These are phyloP conservation scores for Beauveria scarabaeidicola DNA, from an alignment of 2,329 filamentous ascomycete species.

Conservation along the genomic window DNA sequence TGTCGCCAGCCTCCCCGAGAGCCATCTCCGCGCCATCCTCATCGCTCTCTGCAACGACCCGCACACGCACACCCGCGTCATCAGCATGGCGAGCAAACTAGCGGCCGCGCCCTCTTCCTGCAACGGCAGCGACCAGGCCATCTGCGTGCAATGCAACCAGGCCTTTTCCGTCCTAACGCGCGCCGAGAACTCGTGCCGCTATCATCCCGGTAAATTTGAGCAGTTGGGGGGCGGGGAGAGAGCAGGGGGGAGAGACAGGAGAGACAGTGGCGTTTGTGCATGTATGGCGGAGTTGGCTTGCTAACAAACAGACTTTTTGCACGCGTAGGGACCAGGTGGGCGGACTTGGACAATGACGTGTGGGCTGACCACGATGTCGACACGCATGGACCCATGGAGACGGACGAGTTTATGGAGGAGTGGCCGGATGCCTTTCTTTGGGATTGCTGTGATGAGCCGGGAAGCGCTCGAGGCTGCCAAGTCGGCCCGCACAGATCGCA, in stretches of 20 bases:
- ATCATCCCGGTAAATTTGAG: neutral
- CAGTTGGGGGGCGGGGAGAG: neutral
- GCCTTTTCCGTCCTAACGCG: neutral
- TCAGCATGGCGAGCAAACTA: neutral
- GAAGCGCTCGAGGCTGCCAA: conserved; percentile 12
- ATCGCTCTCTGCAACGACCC: neutral
- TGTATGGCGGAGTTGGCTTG: conserved; percentile 6
- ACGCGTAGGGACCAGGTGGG: neutral
- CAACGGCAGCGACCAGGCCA: neutral
- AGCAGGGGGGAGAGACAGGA: no score
- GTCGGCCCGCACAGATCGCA: neutral
- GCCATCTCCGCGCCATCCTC: conserved; percentile 1
- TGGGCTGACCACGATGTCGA: conserved; percentile 15
- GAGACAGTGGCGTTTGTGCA: neutral
- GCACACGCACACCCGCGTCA: neutral
- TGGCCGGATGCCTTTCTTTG: conserved; percentile 18
- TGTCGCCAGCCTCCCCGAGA: neutral
- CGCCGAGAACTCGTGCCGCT: neutral
- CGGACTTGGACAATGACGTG: conserved; percentile 7
- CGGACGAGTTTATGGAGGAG: conserved; percentile 7
- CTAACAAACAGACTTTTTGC: neutral
- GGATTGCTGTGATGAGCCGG: conserved; percentile 15
- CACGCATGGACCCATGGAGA: conserved; percentile 13
- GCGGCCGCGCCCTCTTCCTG: neutral
- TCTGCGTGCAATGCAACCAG: neutral